phyloP scores from a whole-genome alignment of 2,329 filamentous ascomycete genomes.

The Aspergillus neotritici region DNA sequence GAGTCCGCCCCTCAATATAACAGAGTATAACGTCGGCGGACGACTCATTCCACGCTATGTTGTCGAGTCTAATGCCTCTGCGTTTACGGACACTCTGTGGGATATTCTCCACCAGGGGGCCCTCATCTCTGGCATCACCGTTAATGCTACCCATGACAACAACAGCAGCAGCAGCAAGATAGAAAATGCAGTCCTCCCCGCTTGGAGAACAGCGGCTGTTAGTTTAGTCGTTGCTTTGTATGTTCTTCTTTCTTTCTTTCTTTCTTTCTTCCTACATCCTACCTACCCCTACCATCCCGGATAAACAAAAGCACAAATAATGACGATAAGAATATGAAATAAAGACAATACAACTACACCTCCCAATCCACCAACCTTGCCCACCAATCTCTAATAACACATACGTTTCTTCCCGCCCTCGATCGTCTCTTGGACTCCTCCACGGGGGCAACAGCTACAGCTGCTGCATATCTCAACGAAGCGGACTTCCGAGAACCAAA shows the following conservation, averaged over 20 bases:
- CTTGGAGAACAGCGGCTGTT: no score
- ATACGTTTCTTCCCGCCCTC: conserved; percentile 7
- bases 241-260: no score
- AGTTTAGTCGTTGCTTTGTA: no score
- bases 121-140: conserved; percentile 9
- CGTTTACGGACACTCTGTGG: conserved; percentile 2
- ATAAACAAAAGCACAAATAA: no score
- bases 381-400: conserved; percentile 6
- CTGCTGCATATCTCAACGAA: conserved; percentile 22
- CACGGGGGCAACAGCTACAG: not conserved
- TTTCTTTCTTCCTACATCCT: conserved; percentile 4
- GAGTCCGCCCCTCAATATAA: conserved; percentile 38
- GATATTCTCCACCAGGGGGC: conserved; percentile 4
- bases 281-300: conserved; percentile 4
- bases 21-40: conserved; percentile 13
- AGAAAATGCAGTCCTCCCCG: no score
- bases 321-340: no score
- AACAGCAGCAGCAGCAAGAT: no score
- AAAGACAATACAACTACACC: conserved; percentile 7
- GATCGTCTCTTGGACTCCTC: conserved; percentile 10
- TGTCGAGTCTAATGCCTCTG: conserved; percentile 2
- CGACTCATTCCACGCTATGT: conserved; percentile 14
- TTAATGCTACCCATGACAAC: no score
- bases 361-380: not conserved
- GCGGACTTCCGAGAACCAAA: conserved; percentile 18